Conservation (phyloP, 2,329 filamentous ascomycete species). For the Colletotrichum zoysiae region DNA sequence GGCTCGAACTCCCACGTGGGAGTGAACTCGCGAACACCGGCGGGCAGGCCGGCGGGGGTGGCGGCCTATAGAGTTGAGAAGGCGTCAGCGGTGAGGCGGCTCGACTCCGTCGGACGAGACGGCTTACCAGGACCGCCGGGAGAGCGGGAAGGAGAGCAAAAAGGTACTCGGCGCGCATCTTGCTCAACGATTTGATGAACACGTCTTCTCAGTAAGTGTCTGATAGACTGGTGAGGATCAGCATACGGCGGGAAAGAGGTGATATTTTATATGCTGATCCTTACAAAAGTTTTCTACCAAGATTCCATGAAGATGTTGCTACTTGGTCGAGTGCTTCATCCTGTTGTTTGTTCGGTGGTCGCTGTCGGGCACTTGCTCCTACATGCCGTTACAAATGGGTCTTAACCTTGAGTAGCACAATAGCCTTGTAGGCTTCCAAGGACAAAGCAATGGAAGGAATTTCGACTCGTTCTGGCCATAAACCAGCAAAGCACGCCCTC, state of each 20-base stretch:
- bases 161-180: neutral
- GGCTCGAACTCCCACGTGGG: conserved; percentile 1
- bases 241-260: neutral
- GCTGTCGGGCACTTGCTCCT: neutral
- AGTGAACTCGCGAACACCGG: neutral
- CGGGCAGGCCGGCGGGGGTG: neutral
- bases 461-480: no score
- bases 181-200: neutral
- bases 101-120: neutral
- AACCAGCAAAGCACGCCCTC: neutral
- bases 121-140: neutral
- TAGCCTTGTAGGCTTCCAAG: no score
- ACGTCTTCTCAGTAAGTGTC: neutral
- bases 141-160: neutral
- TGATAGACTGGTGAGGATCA: neutral
- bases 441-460: neutral
- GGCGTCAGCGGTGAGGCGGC: neutral
- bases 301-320: neutral
- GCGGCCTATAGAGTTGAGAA: neutral
- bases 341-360: neutral
- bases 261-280: neutral
- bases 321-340: neutral
- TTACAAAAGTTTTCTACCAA: no score
- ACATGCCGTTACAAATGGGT: no score
- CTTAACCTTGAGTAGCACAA: neutral